A percentile compares a stretch with the other conserved stretches of the same genome.
Evolutionary conservation across 2,329 filamentous ascomycete genomes (phyloP).

Genomic region (Colletotrichum limetticola): DNA sequence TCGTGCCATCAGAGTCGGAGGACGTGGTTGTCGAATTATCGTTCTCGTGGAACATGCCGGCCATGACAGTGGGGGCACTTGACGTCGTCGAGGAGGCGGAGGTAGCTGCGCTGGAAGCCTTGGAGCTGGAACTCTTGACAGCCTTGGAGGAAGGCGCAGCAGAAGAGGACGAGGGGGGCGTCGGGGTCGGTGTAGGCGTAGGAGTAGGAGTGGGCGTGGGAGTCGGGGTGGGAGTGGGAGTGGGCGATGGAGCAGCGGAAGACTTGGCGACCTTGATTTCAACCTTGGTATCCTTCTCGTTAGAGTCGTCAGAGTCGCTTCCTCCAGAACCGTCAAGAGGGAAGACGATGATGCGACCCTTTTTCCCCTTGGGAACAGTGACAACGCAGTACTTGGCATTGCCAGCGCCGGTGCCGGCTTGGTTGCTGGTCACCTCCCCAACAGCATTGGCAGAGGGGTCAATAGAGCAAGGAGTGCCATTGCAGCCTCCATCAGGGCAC

Average conservation of each 20-base stretch:
- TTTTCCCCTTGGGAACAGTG: conserved; percentile 74
- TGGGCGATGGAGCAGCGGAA: conserved; percentile 31
- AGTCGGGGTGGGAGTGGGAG: conserved; percentile 34
- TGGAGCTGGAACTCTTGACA: conserved; percentile 18
- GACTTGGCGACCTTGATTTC: conserved; percentile 31
- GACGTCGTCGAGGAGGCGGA: not conserved
- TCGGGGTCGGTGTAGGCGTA: conserved; percentile 39
- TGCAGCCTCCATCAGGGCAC: conserved; percentile 74
- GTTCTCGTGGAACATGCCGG: conserved; percentile 67
- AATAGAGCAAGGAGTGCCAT: conserved; percentile 79
- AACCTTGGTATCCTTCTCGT: conserved; percentile 23
- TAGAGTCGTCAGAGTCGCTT: conserved; percentile 31
- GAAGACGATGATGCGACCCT: conserved; percentile 75
- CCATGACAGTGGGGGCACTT: conserved; percentile 44
- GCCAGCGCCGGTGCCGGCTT: conserved; percentile 70
- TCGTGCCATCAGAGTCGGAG: conserved; percentile 37
- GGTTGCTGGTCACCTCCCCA: conserved; percentile 68
- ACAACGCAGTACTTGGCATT: conserved; percentile 80
- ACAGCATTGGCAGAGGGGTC: conserved; percentile 67
- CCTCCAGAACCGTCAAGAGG: conserved; percentile 56
- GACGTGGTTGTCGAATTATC: conserved; percentile 43
- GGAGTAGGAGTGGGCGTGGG: conserved; percentile 40
- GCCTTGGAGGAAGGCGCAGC: conserved; percentile 35
- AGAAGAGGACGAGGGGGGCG: conserved; percentile 43
- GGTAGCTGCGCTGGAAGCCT: conserved; percentile 11